phyloP scores from a whole-genome alignment of 805 yeast genomes.

The Barnettozyma wickerhamii region DNA sequence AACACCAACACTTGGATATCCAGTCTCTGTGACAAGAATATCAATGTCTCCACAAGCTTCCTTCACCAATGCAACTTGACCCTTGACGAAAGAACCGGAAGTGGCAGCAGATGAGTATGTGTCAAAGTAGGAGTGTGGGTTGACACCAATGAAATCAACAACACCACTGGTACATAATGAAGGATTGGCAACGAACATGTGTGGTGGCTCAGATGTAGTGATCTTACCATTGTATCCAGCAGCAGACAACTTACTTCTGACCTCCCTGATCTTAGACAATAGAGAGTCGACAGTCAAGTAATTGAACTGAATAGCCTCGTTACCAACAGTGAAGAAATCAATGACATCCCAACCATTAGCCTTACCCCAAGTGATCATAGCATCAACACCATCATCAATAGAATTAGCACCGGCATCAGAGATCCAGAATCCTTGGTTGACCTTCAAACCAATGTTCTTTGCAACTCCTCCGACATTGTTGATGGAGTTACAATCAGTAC shows the following conservation, averaged over 20 bases:
- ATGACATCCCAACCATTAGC: conserved; percentile 68
- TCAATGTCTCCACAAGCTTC: conserved; percentile 49
- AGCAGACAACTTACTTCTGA: conserved; percentile 48
- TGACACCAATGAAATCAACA: conserved; percentile 81
- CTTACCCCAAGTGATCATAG: conserved; percentile 44
- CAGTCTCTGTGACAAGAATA: conserved; percentile 77
- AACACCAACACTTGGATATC: conserved; percentile 76
- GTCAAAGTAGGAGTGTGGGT: conserved; percentile 85
- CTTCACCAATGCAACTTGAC: conserved; percentile 54
- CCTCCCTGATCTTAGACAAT: conserved; percentile 57
- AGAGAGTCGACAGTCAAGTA: conserved; percentile 60
- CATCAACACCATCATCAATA: conserved; percentile 54
- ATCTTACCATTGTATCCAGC: conserved; percentile 78
- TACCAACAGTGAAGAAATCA: conserved; percentile 77
- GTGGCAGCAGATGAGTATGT: conserved; percentile 51
- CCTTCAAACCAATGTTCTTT: conserved; percentile 52
- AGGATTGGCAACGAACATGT: conserved; percentile 57
- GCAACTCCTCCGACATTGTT: conserved; percentile 62
- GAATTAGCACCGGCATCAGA: conserved; percentile 59
- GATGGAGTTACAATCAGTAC: conserved; percentile 78
- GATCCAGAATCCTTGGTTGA: conserved; percentile 90
- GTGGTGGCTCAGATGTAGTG: conserved; percentile 92
- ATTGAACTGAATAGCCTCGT: conserved; percentile 74
- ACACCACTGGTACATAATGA: conserved; percentile 61
- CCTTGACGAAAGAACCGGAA: conserved; percentile 67